phyloP scores from a whole-genome alignment of 169 alveolate genomes.

The Eimeria zaria region DNA sequence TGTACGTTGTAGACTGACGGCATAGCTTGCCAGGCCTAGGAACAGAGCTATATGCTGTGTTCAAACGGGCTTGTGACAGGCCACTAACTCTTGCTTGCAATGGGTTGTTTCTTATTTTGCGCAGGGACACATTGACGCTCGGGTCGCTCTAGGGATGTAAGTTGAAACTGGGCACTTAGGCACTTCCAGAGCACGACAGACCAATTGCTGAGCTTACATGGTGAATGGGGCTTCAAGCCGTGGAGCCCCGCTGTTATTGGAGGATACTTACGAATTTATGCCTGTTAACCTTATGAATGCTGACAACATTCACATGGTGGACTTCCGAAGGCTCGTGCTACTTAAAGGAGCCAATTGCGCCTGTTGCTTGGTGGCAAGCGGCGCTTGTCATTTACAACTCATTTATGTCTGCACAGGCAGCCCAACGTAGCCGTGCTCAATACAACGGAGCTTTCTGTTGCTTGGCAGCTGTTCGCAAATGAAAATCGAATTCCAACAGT shows the following conservation, averaged over 20 bases:
- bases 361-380: background rate
- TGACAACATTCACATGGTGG: background rate
- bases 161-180: background rate
- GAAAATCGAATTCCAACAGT: background rate
- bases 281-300: background rate
- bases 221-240: background rate
- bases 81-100: background rate
- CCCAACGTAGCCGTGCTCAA: slow-evolving; percentile 1
- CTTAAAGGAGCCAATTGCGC: background rate
- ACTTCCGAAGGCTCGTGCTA: background rate
- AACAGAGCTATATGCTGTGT: background rate
- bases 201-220: background rate
- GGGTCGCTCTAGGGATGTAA: slow-evolving; percentile 3
- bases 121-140: background rate
- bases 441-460: background rate
- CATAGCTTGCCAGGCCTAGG: background rate
- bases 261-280: background rate
- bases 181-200: background rate
- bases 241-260: background rate
- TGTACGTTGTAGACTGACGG: background rate
- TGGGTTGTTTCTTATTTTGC: background rate
- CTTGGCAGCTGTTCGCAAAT: background rate
- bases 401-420: slow-evolving; percentile 11
- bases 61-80: background rate
- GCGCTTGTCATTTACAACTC: background rate